A percentile compares a stretch with the other conserved stretches of the same genome.
Evolutionary conservation across 192 early-diverging fungal genomes (phyloP).

Genomic region (Backusella luteola): DNA sequence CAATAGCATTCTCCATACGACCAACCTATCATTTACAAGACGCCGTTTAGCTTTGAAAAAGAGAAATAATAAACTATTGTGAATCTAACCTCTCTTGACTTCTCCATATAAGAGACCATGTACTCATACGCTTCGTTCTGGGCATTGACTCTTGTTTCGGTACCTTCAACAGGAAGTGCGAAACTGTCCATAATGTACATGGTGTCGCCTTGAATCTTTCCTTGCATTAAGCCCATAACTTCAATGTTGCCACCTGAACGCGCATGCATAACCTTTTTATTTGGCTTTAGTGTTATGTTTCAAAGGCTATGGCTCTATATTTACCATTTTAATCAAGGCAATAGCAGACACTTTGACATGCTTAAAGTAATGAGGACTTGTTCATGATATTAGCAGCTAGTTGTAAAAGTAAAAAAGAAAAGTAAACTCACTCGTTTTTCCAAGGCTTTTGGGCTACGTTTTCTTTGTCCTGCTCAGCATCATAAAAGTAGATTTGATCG

Average conservation of each 20-base stretch:
- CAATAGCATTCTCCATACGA: conserved; percentile 87
- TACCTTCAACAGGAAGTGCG: conserved; percentile 97
- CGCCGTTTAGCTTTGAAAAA: not conserved
- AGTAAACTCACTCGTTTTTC: conserved; percentile 68
- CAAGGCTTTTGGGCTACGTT: conserved; percentile 71
- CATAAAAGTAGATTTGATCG: conserved; percentile 82
- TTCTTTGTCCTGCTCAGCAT: conserved; percentile 65
- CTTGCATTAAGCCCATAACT: conserved; percentile 98
- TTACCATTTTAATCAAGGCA: conserved; percentile 97
- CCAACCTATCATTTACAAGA: conserved; percentile 59
- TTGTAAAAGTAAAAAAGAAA: not conserved
- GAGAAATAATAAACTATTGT: not conserved
- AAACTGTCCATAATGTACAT: conserved; percentile 97
- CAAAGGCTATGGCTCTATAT: not conserved
- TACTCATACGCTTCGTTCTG: conserved; percentile 93
- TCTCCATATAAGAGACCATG: conserved; percentile 92
- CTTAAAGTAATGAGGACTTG: conserved; percentile 80
- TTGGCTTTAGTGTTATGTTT: not conserved
- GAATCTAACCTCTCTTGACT: conserved; percentile 66
- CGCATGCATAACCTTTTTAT: conserved; percentile 87
- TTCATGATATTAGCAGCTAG: not conserved
- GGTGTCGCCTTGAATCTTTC: conserved; percentile 82
- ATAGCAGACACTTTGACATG: conserved; percentile 91
- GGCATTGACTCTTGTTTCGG: conserved; percentile 96
- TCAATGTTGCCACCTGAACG: conserved; percentile 94